Evolutionary conservation across 1,284 basidiomycete species (phyloP), one percentile per base, ranked within the genome.

Genomic region (Cutaneotrichosporon arboriforme): DNA sequence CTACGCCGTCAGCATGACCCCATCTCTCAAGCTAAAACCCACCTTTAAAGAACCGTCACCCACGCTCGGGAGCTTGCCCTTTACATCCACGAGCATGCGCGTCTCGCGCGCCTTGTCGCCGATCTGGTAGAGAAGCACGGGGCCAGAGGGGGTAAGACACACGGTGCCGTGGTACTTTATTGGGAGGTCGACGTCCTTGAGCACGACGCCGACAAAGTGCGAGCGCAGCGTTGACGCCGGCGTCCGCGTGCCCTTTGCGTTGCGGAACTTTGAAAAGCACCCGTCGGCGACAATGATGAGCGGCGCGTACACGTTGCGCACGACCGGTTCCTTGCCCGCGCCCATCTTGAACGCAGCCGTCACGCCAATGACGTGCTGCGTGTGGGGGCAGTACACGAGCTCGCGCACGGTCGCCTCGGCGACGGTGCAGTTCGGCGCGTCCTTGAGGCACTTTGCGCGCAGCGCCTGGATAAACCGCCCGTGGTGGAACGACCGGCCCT

Each of bases 241-340:
- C 4, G 64, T 51, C 17, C 63, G 57, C 2, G 61, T 51, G 3
- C 65, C 67, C 2, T 62, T 60, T 0, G 65, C 63, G 14, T 69
- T 63, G 44, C 87, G 80, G 77, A 90, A 89, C 65, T 88, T 88
- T 40, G 90, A 94, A 74, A 92, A 91, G 74, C 91, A 97, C 0
- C 94, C 94, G 72, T 98, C 94, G 8, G 92, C 91, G 52, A 97
- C 78, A 69, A 98, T 79, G 42, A 90, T 90, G 42, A 98, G 74
- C 41, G 86, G 83, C 0, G 88, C 90, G 52, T 78, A 81, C 49
- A 77, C 70, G 46, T 74, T 71, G 21, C 58, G 59, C 26, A 68
- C 52, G 15, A 62, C 55, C 17, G 63, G 57, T 14, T 46, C 40
- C 1, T 22, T 39, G 41, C 34, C 49, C 14, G 41, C 21, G n/a